Percentiles rank a stretch among this genome's conserved stretches.
Conservation (phyloP, 345 rosid genomes). For the Eutrema japonicum region DNA sequence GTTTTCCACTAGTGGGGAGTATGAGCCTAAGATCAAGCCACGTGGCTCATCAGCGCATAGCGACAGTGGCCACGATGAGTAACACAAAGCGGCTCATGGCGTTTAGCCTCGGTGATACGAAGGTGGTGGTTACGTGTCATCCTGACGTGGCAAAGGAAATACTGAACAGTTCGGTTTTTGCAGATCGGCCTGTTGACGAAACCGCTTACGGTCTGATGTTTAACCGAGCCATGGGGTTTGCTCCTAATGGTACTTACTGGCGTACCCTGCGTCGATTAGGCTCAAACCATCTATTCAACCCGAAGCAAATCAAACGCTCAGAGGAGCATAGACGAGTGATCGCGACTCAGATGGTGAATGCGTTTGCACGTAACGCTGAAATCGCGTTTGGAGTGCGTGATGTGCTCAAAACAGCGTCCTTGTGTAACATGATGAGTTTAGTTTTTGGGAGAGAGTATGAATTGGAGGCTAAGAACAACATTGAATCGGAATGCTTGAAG, state of each 20-base stretch:
- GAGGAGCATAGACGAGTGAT: constrained; percentile 52
- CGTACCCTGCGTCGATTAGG: constrained; percentile 64
- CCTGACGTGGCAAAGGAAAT: constrained; percentile 74
- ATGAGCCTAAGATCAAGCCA: constrained; percentile 60
- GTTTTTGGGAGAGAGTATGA: constrained; percentile 65
- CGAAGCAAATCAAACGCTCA: constrained; percentile 60
- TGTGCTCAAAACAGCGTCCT: constrained; percentile 66
- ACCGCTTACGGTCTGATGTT: constrained; percentile 80
- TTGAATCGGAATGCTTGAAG: constrained; percentile 54
- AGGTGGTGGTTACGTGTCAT: constrained; percentile 63
- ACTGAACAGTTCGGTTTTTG: constrained; percentile 67
- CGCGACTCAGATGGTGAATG: constrained; percentile 55
- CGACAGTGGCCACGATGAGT: constrained; percentile 49
- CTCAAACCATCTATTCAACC: constrained; percentile 62
- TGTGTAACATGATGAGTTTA: constrained; percentile 70
- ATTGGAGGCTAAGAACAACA: constrained; percentile 42
- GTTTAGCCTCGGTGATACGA: constrained; percentile 68
- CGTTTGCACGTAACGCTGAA: constrained; percentile 35
- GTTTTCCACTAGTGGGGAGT: constrained; percentile 68
- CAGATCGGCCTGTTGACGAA: constrained; percentile 77
- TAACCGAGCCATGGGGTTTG: constrained; percentile 78
- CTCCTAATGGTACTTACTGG: constrained; percentile 75
- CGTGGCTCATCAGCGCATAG: constrained; percentile 67
- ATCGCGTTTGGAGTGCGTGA: constrained; percentile 50
- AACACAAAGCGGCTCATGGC: constrained; percentile 73